Conservation (phyloP, 2,329 filamentous ascomycete species). For the Fusarium pseudoanthophilum region DNA sequence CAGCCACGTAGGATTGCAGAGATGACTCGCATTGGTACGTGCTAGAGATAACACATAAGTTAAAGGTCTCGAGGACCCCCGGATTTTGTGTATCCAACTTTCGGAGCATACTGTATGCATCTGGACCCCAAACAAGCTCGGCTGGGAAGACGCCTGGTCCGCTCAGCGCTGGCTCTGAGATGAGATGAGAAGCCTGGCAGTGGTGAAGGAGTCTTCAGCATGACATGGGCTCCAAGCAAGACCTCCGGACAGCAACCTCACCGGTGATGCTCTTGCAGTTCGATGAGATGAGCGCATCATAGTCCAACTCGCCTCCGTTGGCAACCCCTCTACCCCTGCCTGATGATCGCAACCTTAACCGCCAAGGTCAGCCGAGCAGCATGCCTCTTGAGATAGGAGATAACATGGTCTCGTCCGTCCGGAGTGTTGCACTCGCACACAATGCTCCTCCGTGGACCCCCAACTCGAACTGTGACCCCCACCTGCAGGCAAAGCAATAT, state of each 20-base stretch:
- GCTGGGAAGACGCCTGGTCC: background rate
- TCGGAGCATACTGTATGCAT: too few species aligned
- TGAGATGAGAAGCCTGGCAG: background rate
- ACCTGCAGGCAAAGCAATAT: constrained; percentile 30
- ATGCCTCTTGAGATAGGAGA: constrained; percentile 22
- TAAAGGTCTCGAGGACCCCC: background rate
- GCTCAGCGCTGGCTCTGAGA: background rate
- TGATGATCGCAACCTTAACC: constrained; percentile 9
- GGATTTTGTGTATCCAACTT: background rate
- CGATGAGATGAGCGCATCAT: background rate
- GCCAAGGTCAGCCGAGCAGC: constrained; percentile 23
- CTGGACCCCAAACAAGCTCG: background rate
- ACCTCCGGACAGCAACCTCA: background rate
- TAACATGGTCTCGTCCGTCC: constrained; percentile 21
- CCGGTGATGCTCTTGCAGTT: constrained; percentile 3
- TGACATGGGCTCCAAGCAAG: background rate
- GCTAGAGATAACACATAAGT: constrained; percentile 21
- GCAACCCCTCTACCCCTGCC: constrained; percentile 8
- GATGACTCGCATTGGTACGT: constrained; percentile 26
- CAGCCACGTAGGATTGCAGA: constrained; percentile 32
- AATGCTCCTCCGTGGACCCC: constrained; percentile 8
- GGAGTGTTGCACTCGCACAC: background rate
- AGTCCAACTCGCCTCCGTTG: background rate
- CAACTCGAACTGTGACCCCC: constrained; percentile 20
- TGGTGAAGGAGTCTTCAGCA: background rate